Evolutionary conservation across 2,329 filamentous ascomycete species (phyloP), one percentile per base, ranked within the genome.

Genomic region (Trichophyton schoenleinii): DNA sequence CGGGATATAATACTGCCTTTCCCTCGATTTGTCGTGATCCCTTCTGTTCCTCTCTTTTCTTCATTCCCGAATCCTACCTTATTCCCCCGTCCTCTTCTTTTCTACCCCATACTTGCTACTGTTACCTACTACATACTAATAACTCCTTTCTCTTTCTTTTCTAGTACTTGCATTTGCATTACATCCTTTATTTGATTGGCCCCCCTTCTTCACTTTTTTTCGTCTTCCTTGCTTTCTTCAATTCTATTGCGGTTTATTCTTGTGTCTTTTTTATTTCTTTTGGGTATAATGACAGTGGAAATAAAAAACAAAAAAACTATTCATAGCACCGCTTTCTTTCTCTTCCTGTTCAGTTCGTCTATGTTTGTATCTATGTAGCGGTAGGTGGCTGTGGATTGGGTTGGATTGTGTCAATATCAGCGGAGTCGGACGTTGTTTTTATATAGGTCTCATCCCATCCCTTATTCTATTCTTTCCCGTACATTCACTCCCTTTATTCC

Each of bases 231-330:
- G 6, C 41, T n/a, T 57, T 41, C 15, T 42, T 28, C 36, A 28
- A 4, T 36, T 25, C 36, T 58, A 42, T 13, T 13, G 11, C 55
- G 15, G 22, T 3, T 46, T 46, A n/a, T 44, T 44, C 41, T 15
- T 58, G n/a, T 57, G 9, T 20, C 28, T 57, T 36, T 18, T 57
- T 20, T 36, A n/a, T 57, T 58, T 42, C 22, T 58, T 44, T 58
- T 58, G 36, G 57, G 52, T 55, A 55, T 55, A 55, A 55, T 55
- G 52, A 36, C 52, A 31, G 28, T 55, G 52, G 52, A 55, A 55
- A 38, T 22, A 55, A 55, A 20, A 36, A n/a, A 38, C 7, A 38
- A 55, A 55, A 34, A 55, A n/a, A 55, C 31, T 36, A 55, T 55
- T 13, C 15, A 34, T 55, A 55, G 8, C 13, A 38, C 6, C 6